Conservation (phyloP, 2,329 filamentous ascomycete species). For the Pseudogymnoascus sp. region DNA sequence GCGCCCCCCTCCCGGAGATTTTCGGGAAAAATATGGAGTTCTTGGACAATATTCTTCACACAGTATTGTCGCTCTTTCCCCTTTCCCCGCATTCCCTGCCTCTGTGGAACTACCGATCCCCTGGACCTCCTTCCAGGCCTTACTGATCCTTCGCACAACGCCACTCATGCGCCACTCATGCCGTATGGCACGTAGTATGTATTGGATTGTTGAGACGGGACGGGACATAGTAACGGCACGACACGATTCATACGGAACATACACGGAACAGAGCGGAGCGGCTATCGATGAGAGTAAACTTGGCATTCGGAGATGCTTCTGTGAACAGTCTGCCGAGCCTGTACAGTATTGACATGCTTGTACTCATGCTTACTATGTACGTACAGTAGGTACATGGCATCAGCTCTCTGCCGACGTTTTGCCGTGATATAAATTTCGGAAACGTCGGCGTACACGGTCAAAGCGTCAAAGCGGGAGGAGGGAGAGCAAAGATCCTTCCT, state of each 20-base stretch:
- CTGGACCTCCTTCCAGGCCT: background rate
- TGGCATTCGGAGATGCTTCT: background rate
- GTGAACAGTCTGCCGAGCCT: background rate
- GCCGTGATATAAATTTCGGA: background rate
- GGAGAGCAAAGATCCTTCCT: background rate
- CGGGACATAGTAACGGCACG: background rate
- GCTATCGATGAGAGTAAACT: background rate
- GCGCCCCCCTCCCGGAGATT: background rate
- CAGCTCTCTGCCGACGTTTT: background rate
- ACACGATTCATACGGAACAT: background rate
- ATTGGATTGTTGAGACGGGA: background rate
- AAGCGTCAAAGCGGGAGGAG: background rate
- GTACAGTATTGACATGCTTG: background rate
- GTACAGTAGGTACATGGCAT: background rate
- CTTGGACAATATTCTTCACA: background rate
- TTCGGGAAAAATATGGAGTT: background rate
- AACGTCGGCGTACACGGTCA: background rate
- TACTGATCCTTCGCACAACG: background rate
- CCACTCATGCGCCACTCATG: background rate
- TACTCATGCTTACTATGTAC: background rate
- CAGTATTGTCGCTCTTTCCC: background rate
- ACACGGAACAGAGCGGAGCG: background rate
- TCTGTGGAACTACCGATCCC: background rate
- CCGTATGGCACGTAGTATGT: background rate
- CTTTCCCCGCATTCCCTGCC: conserved; percentile 2